Percentiles rank a stretch among this genome's conserved stretches.
These are phyloP conservation scores for Lactarius vividus DNA, from an alignment of 768 basidiomycete genomes.

Conservation along the genomic window DNA sequence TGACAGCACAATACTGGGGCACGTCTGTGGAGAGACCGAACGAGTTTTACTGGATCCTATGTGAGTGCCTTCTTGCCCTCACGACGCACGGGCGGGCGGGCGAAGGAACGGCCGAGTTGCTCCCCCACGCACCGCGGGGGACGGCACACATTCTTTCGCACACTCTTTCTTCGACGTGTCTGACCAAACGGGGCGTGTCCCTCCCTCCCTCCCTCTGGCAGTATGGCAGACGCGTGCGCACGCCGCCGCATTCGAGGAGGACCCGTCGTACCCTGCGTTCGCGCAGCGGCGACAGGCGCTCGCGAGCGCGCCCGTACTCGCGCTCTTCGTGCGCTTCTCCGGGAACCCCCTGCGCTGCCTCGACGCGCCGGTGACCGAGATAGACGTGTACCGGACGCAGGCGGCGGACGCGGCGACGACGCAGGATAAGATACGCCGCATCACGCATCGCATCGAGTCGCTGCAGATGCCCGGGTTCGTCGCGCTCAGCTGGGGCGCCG, in stretches of 20 bases:
- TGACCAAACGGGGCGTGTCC: too few relatives aligned
- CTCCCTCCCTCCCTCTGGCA: neutral
- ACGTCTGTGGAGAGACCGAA: neutral
- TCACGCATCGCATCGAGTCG: constrained; percentile 13
- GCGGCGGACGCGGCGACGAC: neutral
- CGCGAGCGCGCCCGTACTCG: neutral
- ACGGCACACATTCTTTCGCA: too few relatives aligned
- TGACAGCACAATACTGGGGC: constrained; percentile 21
- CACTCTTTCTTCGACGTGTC: too few relatives aligned
- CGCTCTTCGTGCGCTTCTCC: neutral
- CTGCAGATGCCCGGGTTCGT: constrained; percentile 11
- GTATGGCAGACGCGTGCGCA: constrained; percentile 17
- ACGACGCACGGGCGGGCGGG: too few relatives aligned
- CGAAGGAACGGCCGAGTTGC: too few relatives aligned
- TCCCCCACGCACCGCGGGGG: too few relatives aligned
- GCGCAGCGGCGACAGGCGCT: neutral
- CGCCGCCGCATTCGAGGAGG: neutral
- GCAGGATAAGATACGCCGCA: neutral
- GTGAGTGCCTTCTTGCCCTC: constrained; percentile 1
- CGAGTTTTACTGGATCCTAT: constrained; percentile 9
- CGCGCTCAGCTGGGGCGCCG: constrained; percentile 13
- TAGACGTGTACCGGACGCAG: constrained; percentile 2
- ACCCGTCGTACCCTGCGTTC: constrained; percentile 5
- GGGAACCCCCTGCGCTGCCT: neutral
- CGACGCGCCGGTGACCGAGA: constrained; percentile 8